Evolutionary conservation across 2,329 filamentous ascomycete species (phyloP).

Genomic region (Monosporascus sp.): DNA sequence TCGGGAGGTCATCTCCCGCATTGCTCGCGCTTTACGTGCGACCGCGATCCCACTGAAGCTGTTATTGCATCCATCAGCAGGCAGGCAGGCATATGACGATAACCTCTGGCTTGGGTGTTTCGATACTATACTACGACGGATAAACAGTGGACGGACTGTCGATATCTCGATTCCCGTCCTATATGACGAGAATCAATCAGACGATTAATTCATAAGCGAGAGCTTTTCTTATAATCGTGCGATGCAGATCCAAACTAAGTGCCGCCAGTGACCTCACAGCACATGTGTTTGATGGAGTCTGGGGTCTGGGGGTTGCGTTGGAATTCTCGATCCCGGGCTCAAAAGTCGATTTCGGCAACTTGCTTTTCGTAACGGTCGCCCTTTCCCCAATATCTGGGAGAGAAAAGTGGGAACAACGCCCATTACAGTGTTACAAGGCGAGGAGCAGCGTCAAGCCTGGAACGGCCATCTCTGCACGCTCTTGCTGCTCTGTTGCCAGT

Average conservation of each 20-base stretch:
- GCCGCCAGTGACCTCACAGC: background rate
- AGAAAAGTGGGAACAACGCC: background rate
- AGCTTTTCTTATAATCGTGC: background rate
- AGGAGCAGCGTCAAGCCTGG: too few species aligned
- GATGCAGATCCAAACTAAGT: background rate
- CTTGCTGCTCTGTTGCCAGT: too few species aligned
- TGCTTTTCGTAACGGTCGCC: constrained; percentile 2
- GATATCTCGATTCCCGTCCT: background rate
- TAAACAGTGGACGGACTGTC: too few species aligned
- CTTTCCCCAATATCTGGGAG: constrained; percentile 10
- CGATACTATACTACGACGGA: too few species aligned
- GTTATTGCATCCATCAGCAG: too few species aligned
- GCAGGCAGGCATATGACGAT: too few species aligned
- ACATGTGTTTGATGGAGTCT: background rate
- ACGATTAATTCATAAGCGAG: background rate
- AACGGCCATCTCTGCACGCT: too few species aligned
- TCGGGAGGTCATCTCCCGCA: too few species aligned
- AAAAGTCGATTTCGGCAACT: constrained; percentile 25
- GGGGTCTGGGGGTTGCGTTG: constrained; percentile 7
- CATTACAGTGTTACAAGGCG: background rate
- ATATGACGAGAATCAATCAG: background rate
- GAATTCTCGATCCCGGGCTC: constrained; percentile 23
- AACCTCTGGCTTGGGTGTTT: too few species aligned
- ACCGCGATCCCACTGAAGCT: too few species aligned
- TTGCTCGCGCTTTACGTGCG: too few species aligned